phyloP scores from a whole-genome alignment of 139 green algal genomes.

The Microglena sp. region DNA sequence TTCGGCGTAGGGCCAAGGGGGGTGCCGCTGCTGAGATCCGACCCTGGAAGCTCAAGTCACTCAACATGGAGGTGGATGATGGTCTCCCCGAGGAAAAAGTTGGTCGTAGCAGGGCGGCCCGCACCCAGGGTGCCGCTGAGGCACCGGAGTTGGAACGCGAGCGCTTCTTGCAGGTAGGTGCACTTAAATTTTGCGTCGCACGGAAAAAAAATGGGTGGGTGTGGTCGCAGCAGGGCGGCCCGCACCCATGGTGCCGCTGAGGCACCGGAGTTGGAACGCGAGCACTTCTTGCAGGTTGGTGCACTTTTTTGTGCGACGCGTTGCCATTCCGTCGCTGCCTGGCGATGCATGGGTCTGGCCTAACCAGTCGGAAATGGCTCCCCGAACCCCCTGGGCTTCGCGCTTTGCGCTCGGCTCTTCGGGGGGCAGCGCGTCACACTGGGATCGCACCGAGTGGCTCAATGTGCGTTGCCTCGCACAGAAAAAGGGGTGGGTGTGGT shows the following conservation, averaged over 20 bases:
- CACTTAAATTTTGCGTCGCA: background rate
- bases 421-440: no score
- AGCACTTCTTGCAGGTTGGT: constrained; percentile 71
- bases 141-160: constrained; percentile 56
- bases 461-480: no score
- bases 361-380: no score
- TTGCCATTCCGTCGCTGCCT: no score
- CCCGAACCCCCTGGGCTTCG: no score
- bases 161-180: constrained; percentile 64
- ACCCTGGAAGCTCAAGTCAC: constrained; percentile 66
- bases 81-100: no score
- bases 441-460: no score
- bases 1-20: constrained; percentile 35
- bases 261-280: constrained; percentile 47
- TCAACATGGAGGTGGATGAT: constrained; percentile 64
- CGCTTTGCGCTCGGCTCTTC: no score
- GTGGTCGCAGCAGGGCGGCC: constrained; percentile 2
- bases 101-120: constrained; percentile 1
- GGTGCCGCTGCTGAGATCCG: constrained; percentile 26
- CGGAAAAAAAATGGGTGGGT: no score
- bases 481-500: no score
- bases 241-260: background rate
- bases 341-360: no score
- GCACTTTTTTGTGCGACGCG: no score
- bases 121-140: background rate